Evolutionary conservation across 148 eudicot species (phyloP), one percentile per base, ranked within the genome.

Genomic region (Vaccinium macrocarpon): DNA sequence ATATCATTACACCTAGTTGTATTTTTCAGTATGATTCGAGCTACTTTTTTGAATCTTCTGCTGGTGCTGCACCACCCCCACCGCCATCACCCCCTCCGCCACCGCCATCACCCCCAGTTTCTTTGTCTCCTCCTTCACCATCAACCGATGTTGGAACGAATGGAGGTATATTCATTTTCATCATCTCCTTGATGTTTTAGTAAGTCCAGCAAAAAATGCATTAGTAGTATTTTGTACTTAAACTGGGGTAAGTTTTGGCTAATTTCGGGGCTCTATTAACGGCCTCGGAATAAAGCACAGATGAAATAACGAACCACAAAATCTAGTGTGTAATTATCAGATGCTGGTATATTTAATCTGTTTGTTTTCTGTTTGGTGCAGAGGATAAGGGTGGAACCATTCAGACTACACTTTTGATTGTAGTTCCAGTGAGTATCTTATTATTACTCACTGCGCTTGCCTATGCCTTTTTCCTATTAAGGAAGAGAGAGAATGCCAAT

Each of bases 51-150:
- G 76, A 73, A 19, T 73, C 76, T 38, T 32, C 49, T 15, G 76
- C 50, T 15, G 76, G 49, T 74, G 52, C 87, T 78, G 38, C 62
- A 72, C 89, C 87, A 6, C 32, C 38, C 11, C 29, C 8, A 8
- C 35, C 56, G 5, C 78, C 48, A 42, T 6, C 8, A n/a, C 6
- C 52, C 8, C 0, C 79, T 1, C 79, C 38, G 1, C 53, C 78
- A 0, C 27, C n/a, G n/a, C n/a, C n/a, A n/a, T n/a, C n/a, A n/a
- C n/a, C n/a, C n/a, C n/a, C 35, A 32, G 4, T 73, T 38, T 6
- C 77, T 73, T 13, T 0, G 2, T 7, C 23, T 18, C 77, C 50
- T 35, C 23, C 51, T 16, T 23, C 78, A 0, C 55, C 80, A 50
- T 46, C 79, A n/a, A 76, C 56, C 16, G 49, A 21, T 50, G 14